Percentiles rank a stretch among this genome's conserved stretches.
Evolutionary conservation across 176 grass and related monocot species (phyloP).

Genomic region (Typha latifolia): DNA sequence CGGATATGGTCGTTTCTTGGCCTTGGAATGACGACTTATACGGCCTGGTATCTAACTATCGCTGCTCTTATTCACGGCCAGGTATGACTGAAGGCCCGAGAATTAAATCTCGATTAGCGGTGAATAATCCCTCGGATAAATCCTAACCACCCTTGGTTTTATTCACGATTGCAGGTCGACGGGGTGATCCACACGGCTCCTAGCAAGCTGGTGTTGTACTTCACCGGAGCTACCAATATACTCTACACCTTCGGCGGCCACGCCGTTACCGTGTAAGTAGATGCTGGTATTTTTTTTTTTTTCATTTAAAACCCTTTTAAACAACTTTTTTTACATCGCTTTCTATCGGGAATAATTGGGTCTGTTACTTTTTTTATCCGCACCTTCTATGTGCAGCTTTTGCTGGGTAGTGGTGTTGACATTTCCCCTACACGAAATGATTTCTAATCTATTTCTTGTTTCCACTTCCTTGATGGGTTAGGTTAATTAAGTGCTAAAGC

Average conservation of each 20-base stretch:
- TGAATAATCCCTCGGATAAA: background rate
- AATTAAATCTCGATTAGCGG: background rate
- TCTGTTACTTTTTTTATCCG: background rate
- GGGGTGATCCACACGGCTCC: conserved; percentile 34
- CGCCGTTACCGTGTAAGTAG: conserved; percentile 47
- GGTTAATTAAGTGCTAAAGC: too few relatives aligned
- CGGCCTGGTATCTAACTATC: conserved; percentile 38
- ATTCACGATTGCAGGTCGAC: conserved; percentile 23
- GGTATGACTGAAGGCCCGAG: conserved; percentile 2
- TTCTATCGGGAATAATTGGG: background rate
- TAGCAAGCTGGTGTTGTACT: conserved; percentile 35
- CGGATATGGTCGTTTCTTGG: conserved; percentile 45
- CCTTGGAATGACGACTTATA: conserved; percentile 41
- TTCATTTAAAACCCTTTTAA: background rate
- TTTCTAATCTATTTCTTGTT: conserved; percentile 13
- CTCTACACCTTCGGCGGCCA: conserved; percentile 46
- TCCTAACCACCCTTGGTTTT: background rate
- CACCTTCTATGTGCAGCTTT: conserved; percentile 21
- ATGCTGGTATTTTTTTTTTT: conserved; percentile 7
- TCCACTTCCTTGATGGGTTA: background rate
- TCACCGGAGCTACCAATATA: conserved; percentile 42
- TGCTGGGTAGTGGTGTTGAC: conserved; percentile 19
- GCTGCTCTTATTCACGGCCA: conserved; percentile 36
- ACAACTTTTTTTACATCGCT: conserved; percentile 2
- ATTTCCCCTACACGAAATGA: conserved; percentile 12